A percentile compares a stretch with the other conserved stretches of the same genome.
Conservation (phyloP, 371 early-diverging fungal genomes). For the Mortierella sp. region DNA sequence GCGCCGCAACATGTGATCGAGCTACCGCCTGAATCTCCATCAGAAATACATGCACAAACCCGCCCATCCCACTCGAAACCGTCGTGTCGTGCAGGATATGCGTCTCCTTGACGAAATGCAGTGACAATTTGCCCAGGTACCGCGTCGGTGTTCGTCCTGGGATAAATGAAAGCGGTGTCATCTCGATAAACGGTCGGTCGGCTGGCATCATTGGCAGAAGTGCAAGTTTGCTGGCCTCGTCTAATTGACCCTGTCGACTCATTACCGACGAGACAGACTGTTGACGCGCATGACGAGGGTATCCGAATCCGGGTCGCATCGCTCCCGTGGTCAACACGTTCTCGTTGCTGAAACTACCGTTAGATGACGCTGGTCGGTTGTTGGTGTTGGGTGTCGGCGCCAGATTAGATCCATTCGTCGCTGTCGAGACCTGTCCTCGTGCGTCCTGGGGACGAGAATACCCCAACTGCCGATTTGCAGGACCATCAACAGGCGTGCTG, state of each 20-base stretch:
- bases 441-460: slow-evolving; percentile 10
- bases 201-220: slow-evolving; percentile 53
- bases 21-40: slow-evolving; percentile 74
- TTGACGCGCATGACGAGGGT: slow-evolving; percentile 34
- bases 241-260: slow-evolving; percentile 26
- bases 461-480: not conserved
- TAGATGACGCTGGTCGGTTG: slow-evolving; percentile 25
- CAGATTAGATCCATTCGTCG: not conserved
- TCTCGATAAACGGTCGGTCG: slow-evolving; percentile 54
- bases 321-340: not conserved
- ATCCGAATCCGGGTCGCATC: slow-evolving; percentile 1
- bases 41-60: slow-evolving; percentile 73
- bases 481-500: slow-evolving; percentile 21
- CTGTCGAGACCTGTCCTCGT: slow-evolving; percentile 9
- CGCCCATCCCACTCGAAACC: slow-evolving; percentile 65
- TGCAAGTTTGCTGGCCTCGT: slow-evolving; percentile 22
- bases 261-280: slow-evolving; percentile 40
- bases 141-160: slow-evolving; percentile 65
- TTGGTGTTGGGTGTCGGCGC: slow-evolving; percentile 1
- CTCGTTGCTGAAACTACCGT: slow-evolving; percentile 29
- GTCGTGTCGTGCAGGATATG: slow-evolving; percentile 65
- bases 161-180: slow-evolving; percentile 67
- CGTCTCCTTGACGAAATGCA: slow-evolving; percentile 85
- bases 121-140: slow-evolving; percentile 75
- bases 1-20: slow-evolving; percentile 74